phyloP scores from a whole-genome alignment of 1,284 basidiomycete genomes.

The Heterobasidion irregulare region DNA sequence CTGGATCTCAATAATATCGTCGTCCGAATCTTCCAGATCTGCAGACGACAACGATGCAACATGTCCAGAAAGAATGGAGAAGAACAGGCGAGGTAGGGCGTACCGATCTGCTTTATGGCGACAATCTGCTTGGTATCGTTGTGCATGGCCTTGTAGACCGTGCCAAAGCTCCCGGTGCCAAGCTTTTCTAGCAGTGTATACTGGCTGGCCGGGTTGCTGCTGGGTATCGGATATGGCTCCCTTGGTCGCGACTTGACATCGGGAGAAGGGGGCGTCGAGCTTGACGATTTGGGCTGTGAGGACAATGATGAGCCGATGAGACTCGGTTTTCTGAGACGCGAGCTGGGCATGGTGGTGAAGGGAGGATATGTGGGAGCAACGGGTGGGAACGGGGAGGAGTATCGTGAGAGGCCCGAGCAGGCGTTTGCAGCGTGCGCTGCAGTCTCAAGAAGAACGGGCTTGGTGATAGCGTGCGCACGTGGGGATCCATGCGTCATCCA shows the following conservation, averaged over 20 bases:
- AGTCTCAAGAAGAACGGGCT: background rate
- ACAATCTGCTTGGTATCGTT: constrained; percentile 91
- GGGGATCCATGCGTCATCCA: background rate
- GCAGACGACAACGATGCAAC: background rate
- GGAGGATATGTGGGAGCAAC: background rate
- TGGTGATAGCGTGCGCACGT: background rate
- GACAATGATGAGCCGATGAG: constrained; percentile 5
- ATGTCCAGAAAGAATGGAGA: background rate
- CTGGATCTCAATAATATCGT: constrained; percentile 96
- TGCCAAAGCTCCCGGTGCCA: constrained; percentile 95
- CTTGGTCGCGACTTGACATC: constrained; percentile 18
- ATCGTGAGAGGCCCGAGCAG: background rate
- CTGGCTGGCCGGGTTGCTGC: constrained; percentile 75
- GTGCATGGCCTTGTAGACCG: constrained; percentile 95
- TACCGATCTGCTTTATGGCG: constrained; percentile 97
- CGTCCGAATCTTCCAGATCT: constrained; percentile 87
- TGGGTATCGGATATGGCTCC: constrained; percentile 63
- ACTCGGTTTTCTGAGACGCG: constrained; percentile 8
- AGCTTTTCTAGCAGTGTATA: constrained; percentile 94
- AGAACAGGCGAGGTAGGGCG: constrained; percentile 15
- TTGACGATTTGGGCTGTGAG: constrained; percentile 7
- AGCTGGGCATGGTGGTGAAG: constrained; percentile 6
- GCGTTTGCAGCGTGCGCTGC: background rate
- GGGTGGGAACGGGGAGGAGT: background rate
- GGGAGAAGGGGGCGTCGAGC: constrained; percentile 9